Percentiles rank a stretch among this genome's conserved stretches.
Evolutionary conservation across 163 green algal genomes (phyloP).

Genomic region (Chloroidium sp.): DNA sequence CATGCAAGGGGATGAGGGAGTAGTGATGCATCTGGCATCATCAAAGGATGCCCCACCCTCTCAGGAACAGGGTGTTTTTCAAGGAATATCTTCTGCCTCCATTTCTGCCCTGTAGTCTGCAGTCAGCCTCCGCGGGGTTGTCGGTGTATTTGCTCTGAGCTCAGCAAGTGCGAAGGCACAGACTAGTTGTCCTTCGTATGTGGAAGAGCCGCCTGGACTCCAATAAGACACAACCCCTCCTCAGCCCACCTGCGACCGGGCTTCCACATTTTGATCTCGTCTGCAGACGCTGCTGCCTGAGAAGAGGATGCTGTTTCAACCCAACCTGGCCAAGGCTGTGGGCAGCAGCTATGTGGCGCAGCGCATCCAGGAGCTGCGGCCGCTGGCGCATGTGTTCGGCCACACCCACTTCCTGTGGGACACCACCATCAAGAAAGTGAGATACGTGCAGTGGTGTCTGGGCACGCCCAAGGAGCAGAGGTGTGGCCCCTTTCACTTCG

Average conservation of each 20-base stretch:
- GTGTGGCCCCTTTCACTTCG: not conserved
- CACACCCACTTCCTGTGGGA: constrained; percentile 61
- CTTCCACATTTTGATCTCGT: not conserved
- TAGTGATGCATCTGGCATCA: not conserved
- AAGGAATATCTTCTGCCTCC: too few species aligned
- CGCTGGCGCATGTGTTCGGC: constrained; percentile 64
- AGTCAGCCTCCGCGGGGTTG: too few species aligned
- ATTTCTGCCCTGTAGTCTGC: too few species aligned
- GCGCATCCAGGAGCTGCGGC: constrained; percentile 36
- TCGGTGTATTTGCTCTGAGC: too few species aligned
- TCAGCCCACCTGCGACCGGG: too few species aligned
- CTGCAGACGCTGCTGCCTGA: constrained; percentile 45
- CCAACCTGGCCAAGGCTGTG: constrained; percentile 48
- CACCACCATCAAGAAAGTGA: constrained; percentile 25
- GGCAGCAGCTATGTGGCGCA: constrained; percentile 32
- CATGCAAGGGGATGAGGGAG: too few species aligned
- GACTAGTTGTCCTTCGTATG: not conserved
- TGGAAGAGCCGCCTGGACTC: too few species aligned
- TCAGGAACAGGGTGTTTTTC: not conserved
- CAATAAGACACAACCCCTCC: too few species aligned
- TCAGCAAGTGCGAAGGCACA: not conserved
- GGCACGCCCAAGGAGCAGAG: constrained; percentile 32
- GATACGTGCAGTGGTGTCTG: constrained; percentile 46
- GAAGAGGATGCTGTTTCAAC: constrained; percentile 43
- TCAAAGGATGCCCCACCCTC: not conserved